These are phyloP conservation scores for Medicago ruthenica DNA, from an alignment of 306 rosid genomes.

Conservation along the genomic window DNA sequence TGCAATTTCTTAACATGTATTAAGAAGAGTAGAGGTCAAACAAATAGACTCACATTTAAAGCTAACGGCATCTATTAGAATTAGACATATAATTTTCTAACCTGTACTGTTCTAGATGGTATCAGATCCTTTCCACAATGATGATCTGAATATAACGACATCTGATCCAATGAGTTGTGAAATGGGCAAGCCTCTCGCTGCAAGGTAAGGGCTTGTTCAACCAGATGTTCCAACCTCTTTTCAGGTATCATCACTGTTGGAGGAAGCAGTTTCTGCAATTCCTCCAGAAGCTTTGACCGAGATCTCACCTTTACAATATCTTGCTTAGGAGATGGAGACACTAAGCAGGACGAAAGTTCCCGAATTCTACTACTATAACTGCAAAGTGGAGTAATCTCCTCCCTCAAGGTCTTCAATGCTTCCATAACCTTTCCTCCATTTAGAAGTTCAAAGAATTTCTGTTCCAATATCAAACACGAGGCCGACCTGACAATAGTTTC, in stretches of 20 bases:
- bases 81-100: slow-evolving; percentile 46
- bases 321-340: slow-evolving; percentile 62
- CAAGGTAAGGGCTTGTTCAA: slow-evolving; percentile 91
- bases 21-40: slow-evolving; percentile 25
- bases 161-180: slow-evolving; percentile 83
- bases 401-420: slow-evolving; percentile 86
- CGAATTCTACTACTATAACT: slow-evolving; percentile 63
- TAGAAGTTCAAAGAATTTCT: slow-evolving; percentile 85
- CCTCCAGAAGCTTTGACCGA: slow-evolving; percentile 78
- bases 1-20: neutral
- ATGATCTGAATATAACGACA: slow-evolving; percentile 94
- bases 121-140: slow-evolving; percentile 87
- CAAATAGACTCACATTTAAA: slow-evolving; percentile 2
- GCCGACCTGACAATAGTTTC: slow-evolving; percentile 69
- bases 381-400: slow-evolving; percentile 80
- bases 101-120: slow-evolving; percentile 93
- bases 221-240: slow-evolving; percentile 91
- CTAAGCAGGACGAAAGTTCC: slow-evolving; percentile 80
- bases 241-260: slow-evolving; percentile 92
- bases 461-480: slow-evolving; percentile 82
- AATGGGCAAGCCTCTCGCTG: slow-evolving; percentile 88
- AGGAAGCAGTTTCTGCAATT: slow-evolving; percentile 90
- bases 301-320: slow-evolving; percentile 57
- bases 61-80: slow-evolving; percentile 17
- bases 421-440: slow-evolving; percentile 69